Conservation (phyloP, 495 filamentous ascomycete genomes). For the Lophium mytilinum region DNA sequence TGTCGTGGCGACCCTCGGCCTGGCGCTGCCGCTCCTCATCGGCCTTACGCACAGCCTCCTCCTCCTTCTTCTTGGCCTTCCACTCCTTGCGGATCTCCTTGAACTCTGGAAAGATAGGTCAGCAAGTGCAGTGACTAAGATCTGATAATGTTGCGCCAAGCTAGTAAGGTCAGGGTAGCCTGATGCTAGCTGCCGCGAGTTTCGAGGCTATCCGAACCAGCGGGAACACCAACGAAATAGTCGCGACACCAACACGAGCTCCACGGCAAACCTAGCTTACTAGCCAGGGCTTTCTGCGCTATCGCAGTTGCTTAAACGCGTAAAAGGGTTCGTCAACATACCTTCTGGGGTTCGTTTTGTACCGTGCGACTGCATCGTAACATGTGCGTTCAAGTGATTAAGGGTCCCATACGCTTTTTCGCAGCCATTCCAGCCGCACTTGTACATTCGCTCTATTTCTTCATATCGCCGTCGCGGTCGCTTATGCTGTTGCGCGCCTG, state of each 20-base stretch:
- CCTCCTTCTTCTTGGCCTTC: constrained; percentile 99
- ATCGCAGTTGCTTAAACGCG: neutral
- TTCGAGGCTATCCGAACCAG: constrained; percentile 25
- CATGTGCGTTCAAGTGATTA: constrained; percentile 94
- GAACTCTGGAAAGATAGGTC: constrained; percentile 60
- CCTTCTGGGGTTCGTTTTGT: constrained; percentile 92
- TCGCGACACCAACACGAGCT: constrained; percentile 25
- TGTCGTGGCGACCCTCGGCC: constrained; percentile 52
- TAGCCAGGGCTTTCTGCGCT: neutral
- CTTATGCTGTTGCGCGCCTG: constrained; percentile 95
- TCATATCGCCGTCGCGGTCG: constrained; percentile 89
- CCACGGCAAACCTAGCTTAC: constrained; percentile 14
- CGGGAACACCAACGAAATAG: constrained; percentile 27
- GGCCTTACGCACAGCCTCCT: constrained; percentile 80
- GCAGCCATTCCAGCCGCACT: constrained; percentile 96
- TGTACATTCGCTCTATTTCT: constrained; percentile 99
- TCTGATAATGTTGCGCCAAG: constrained; percentile 20
- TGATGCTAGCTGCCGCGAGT: constrained; percentile 24
- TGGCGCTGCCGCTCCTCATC: constrained; percentile 81
- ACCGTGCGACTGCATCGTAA: constrained; percentile 96
- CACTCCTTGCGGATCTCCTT: constrained; percentile 99
- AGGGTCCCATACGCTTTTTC: constrained; percentile 97
- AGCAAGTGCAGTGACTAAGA: constrained; percentile 18
- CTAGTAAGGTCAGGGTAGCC: constrained; percentile 22
- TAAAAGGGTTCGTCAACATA: constrained; percentile 40